Evolutionary conservation across 2,329 filamentous ascomycete species (phyloP), one percentile per base, ranked within the genome.

Genomic region (Botrytis porri): DNA sequence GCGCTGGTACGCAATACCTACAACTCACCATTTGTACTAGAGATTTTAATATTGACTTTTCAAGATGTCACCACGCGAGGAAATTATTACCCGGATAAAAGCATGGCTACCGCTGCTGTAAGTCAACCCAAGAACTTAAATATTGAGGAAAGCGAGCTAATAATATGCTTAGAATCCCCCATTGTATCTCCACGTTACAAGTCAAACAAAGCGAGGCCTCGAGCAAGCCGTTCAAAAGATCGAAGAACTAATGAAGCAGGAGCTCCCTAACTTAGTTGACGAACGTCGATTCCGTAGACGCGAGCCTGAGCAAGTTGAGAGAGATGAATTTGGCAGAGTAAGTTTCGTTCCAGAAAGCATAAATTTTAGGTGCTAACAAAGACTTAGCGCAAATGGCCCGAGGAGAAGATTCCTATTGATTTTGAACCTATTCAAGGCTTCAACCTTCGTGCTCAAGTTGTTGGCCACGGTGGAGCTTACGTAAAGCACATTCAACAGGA

Each of bases 11-110:
- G 95, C 89, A 86, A 85, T 83, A 85, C 84, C 84, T 85, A 83
- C 83, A 82, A 80, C 75, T 80, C 80, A 79, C 76, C 64, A 76
- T 80, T 81, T 79, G 71, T 75, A 64, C 76, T 78, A 78, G 76
- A 80, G 76, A 80, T 83, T 83, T 83, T 85, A 60, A 88, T 83
- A 82, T 89, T 89, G 85, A 89, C 86, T 80, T 82, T 82, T 84
- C 84, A 94, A 98, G 96, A 99, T 95, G 94, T 99, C 87, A 99
- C 96, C 66, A 98, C 95, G 74, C 92, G 95, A 82, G 96, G 96
- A 84, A 95, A 91, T 81, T 99, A 98, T 82, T 97, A 96, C 79
- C 96, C 96, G 3, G 97, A 98, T 84, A 98, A 98, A 85, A 95
- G 88, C 85, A 96, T 99, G 94, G 94, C 96, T 48, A 98, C 95